Evolutionary conservation across 768 basidiomycete genomes (phyloP), one percentile per base, ranked within the genome.

Genomic region (Rubroboletus pulcherrimus): DNA sequence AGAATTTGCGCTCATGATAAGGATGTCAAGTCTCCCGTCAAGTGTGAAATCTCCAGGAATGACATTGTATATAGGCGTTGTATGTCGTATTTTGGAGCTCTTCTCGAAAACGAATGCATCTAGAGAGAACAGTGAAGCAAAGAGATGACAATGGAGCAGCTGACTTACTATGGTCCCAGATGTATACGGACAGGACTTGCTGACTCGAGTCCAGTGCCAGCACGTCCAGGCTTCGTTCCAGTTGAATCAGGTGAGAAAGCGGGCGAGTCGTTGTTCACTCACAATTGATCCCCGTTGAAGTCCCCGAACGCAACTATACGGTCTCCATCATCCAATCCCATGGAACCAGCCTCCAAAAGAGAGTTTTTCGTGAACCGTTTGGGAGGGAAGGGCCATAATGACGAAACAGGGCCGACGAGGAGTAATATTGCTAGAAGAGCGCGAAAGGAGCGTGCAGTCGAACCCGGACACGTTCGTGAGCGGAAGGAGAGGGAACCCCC

Each of bases 241-340:
- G 42, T 48, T 35, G 34, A 33, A 48, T 49, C 45, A 31, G 31
- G 30, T 19, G 40, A 24, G 39, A 46, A 33, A 12, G 7, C 10
- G 31, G 39, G 44, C 35, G 30, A 11, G 21, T 10, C 5, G 17
- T 17, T 38, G 45, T 41, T 55, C 19, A 74, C 91, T 67, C 69
- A 97, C 93, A 91, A 89, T 69, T 98, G 94, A 71, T 98, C 93
- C 5, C 91, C 94, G 69, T 98, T 85, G 71, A 95, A 96, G 75
- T 99, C 96, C 33, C 94, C 97, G 63, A 92, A 91, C 8, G 94
- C 95, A 56, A 92, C 79, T 19, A 97, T 80, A 49, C 89, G 79
- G 29, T 83, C 85, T 51, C 83, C 80, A n/a, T 77, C 79, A 45
- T 80, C 79, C 33, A 98, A 73, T 2, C 94, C 95, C 70, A 95